Conservation (phyloP, 2,329 filamentous ascomycete genomes). For the Neonectria ditissima region DNA sequence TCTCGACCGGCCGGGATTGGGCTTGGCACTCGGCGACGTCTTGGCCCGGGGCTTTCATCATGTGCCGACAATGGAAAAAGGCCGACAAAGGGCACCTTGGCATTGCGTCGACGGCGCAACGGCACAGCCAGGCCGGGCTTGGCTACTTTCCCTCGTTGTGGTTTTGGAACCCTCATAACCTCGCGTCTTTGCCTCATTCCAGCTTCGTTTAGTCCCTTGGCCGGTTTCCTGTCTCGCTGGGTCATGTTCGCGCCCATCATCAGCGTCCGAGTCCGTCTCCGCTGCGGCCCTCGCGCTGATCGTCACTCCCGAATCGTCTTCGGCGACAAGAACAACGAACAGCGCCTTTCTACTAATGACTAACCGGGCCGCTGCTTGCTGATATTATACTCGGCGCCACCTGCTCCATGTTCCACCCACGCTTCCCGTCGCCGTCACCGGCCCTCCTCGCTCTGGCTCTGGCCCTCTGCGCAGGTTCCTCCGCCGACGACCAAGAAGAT, state of each 20-base stretch:
- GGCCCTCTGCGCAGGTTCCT: conserved; percentile 40
- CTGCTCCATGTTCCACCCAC: conserved; percentile 26
- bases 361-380: background rate
- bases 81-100: conserved; percentile 30
- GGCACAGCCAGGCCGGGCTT: conserved; percentile 8
- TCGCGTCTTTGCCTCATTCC: background rate
- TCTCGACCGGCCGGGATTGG: conserved; percentile 12
- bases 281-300: background rate
- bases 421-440: conserved; percentile 35
- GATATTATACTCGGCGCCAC: conserved; percentile 4
- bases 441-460: conserved; percentile 43
- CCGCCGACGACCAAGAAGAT: conserved; percentile 36
- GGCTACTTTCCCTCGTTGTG: conserved; percentile 22
- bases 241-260: conserved; percentile 6
- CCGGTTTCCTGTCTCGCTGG: background rate
- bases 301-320: background rate
- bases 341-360: background rate
- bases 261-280: background rate
- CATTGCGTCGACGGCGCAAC: conserved; percentile 27
- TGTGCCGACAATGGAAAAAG: background rate
- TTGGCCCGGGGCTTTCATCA: background rate
- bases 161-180: conserved; percentile 8
- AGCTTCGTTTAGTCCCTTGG: background rate
- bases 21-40: conserved; percentile 10
- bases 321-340: background rate